Evolutionary conservation across 1,139 yeast genomes (phyloP), one percentile per base, ranked within the genome.

Genomic region (Candida pseudoviswanathii): DNA sequence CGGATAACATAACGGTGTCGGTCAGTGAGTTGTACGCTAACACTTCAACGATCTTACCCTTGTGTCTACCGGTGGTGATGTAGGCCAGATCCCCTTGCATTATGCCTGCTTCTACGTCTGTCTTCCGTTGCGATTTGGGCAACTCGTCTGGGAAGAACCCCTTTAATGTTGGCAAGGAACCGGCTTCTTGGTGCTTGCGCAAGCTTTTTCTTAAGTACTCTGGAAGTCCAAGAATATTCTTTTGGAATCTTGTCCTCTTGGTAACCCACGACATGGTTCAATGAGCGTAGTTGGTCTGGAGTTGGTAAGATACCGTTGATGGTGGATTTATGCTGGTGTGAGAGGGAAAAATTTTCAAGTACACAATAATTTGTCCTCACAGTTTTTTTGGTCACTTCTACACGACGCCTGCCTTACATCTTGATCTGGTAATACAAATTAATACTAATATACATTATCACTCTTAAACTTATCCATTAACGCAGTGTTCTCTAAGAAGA

Each of bases 41-140:
- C 10, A 76, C 68, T 49, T 82, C 82, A 25, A 92, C 83, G 16
- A 91, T 77, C 25, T 81, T 84, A 25, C 97, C 96, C 59, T 82
- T 82, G 61, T 82, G 80, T 46, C 78, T 77, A 21, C 97, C 97
- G 48, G 76, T 75, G 29, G 84, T 74, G 46, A 91, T 78, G 58
- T 75, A 77, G 2, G 72, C 79, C 50, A 70, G 59, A 61, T 77
- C 81, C 5, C 80, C 79, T 44, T 64, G 66, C 27, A 71, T 63
- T 46, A 74, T 62, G 2, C 80, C 80, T 5, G 67, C 65, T 46
- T 67, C 66, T 34, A 67, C 45, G 40, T 58, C 60, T 8, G 66
- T 55, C 57, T 64, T 70, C 54, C 67, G 64, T 50, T 71, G 67
- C 8, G 55, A 41, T 46, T 58, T 58, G 7, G 75, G 68, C 10